Base-by-base conservation (phyloP, 2,329 filamentous ascomycete genomes). In the Corinectria fuckeliana region DNA sequence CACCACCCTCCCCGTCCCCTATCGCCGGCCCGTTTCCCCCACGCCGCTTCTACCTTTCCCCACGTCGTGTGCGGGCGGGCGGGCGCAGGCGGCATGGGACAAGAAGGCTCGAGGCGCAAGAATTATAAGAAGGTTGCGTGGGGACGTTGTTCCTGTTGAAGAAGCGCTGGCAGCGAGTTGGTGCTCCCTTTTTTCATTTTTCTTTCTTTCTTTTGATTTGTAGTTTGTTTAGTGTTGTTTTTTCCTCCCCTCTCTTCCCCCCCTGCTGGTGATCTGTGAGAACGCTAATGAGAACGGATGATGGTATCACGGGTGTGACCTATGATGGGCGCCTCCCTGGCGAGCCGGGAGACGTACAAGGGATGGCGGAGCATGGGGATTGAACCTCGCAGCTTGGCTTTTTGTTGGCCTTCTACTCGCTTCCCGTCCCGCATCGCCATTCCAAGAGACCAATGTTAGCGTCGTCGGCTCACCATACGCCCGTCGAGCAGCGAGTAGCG, bases 91-190 rank as follows among this genome's bases (percentile, higher is more conserved):
- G 45, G 45, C 28, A 49, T 49, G 45, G 28, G 16, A 21, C 13
- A 45, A 13, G 42, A 25, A 25, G 42, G 42, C 14, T 21, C n/a
- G n/a, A 45, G 41, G 23, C 13, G 23, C 28, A n/a, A 25, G 39
- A 16, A 10, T 21, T 49, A 49, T 49, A 49, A 49, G 45, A 36
- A 49, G 45, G 28, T 49, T 49, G 45, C 26, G 42, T 26, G 14
- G 23, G n/a, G 42, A 28, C 42, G n/a, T 8, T 21, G 38, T 41
- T n/a, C 38, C 20, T 23, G 18, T 23, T 21, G 10, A 21, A 18
- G 25, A 18, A 45, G n/a, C 18, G 32, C 32, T n/a, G 32, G n/a
- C 32, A 36, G 32, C 32, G n/a, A n/a, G n/a, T n/a, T n/a, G 18
- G n/a, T 36, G 32, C n/a, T 36, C n/a, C 14, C 32, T 16, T 4